Conservation (phyloP, 1,284 basidiomycete genomes). For the Malassezia pachydermatis region DNA sequence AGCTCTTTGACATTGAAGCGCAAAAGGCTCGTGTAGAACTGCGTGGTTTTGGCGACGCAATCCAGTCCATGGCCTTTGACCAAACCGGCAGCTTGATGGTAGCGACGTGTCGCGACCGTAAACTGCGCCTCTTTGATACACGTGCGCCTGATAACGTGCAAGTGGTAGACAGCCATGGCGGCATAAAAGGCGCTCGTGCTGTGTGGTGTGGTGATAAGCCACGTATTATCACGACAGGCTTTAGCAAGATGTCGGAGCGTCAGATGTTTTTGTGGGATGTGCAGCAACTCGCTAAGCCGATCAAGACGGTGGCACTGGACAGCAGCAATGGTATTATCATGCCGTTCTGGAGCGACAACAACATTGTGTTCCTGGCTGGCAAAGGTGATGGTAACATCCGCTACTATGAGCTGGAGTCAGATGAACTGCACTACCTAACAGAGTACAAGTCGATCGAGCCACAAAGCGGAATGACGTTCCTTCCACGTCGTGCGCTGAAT, state of each 20-base stretch:
- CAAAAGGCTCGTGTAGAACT: slow-evolving; percentile 53
- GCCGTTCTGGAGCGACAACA: slow-evolving; percentile 85
- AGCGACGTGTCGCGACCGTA: slow-evolving; percentile 72
- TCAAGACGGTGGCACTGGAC: slow-evolving; percentile 31
- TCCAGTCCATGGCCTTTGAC: slow-evolving; percentile 79
- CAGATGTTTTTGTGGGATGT: slow-evolving; percentile 60
- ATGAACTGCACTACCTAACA: slow-evolving; percentile 57
- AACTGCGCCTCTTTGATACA: slow-evolving; percentile 81
- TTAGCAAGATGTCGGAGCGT: slow-evolving; percentile 86
- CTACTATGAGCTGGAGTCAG: slow-evolving; percentile 87
- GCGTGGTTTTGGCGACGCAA: slow-evolving; percentile 70
- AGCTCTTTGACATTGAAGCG: slow-evolving; percentile 67
- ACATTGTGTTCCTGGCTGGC: slow-evolving; percentile 70
- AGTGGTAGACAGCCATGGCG: slow-evolving; percentile 73
- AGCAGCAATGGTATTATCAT: slow-evolving; percentile 70
- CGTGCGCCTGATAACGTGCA: slow-evolving; percentile 69
- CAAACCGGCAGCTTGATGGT: slow-evolving; percentile 63
- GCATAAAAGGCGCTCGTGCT: slow-evolving; percentile 83
- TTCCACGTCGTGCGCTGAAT: slow-evolving; percentile 76
- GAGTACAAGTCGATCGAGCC: slow-evolving; percentile 86
- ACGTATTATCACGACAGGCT: slow-evolving; percentile 77
- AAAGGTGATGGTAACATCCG: slow-evolving; percentile 50
- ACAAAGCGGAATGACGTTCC: slow-evolving; percentile 90
- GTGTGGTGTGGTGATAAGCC: slow-evolving; percentile 83
- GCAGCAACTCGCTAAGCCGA: slow-evolving; percentile 13